Evolutionary conservation across 2,329 filamentous ascomycete species (phyloP), one percentile per base, ranked within the genome.

Genomic region (Trichoderma sp.): DNA sequence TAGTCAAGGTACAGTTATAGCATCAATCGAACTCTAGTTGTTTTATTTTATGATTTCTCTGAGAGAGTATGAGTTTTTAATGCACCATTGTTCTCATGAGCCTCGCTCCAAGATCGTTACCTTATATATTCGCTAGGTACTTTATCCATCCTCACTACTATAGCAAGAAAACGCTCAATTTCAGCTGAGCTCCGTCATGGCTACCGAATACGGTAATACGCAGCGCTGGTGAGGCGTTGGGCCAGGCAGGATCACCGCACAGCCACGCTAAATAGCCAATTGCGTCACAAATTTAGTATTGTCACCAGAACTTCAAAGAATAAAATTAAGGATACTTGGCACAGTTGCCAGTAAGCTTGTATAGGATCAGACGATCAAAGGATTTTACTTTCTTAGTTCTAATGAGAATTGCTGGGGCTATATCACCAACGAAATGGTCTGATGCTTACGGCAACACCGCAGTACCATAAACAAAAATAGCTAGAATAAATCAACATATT

Each of bases 171-270:
- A 31, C 7, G 33, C 43, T 47, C 19, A 43, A 29, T 27, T 60
- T 27, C 16, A n/a, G 35, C 57, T 21, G 29, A 19, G 37, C 29
- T 31, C n/a, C 62, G 10, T 33, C 19, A 31, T 52, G n/a, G 16
- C 47, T 47, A n/a, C 67, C 67, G 58, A 69, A 69, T 69, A 33
- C 47, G 52, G 67, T 56, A 69, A 65, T 69, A 69, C 59, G 27
- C 59, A 69, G 59, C 67, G 67, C 67, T 65, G 62, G 56, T 29
- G 31, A 67, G 64, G 64, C 64, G 64, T 60, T 53, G 43, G 24
- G 65, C 33, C 33, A 37, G 16, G 16, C 53, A 66, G 55, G 29
- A 58, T 66, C 27, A 7, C 5, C 13, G 19, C 64, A 55, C 47
- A 60, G 65, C 57, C 35, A 60, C 52, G 11, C 3, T 8, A 0